Evolutionary conservation across 2,329 filamentous ascomycete species (phyloP).

Genomic region (Pseudogymnoascus sp.): DNA sequence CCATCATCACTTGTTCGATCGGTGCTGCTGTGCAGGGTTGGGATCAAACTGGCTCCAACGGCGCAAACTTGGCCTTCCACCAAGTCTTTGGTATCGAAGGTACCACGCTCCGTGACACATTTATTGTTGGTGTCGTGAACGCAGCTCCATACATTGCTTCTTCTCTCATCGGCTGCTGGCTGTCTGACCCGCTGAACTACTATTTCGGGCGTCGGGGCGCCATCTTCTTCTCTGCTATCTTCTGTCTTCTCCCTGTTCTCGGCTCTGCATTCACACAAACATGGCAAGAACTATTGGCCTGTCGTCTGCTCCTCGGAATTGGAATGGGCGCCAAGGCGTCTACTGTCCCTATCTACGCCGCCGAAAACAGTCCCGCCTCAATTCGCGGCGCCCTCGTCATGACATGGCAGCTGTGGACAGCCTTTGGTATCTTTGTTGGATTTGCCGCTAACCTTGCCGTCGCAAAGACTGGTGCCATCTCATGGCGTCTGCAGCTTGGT

Average conservation of each 20-base stretch:
- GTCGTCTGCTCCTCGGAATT: slow-evolving; percentile 66
- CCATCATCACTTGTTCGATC: slow-evolving; percentile 59
- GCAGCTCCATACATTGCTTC: slow-evolving; percentile 44
- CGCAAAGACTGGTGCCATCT: slow-evolving; percentile 42
- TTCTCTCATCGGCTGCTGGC: slow-evolving; percentile 53
- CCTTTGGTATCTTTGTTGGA: slow-evolving; percentile 54
- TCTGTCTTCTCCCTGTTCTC: slow-evolving; percentile 62
- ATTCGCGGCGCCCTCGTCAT: slow-evolving; percentile 72
- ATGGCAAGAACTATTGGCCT: slow-evolving; percentile 64
- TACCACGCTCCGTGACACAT: slow-evolving; percentile 29
- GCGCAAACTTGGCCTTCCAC: slow-evolving; percentile 35
- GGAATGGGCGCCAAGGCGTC: slow-evolving; percentile 68
- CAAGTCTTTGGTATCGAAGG: slow-evolving; percentile 43
- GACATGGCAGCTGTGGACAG: slow-evolving; percentile 70
- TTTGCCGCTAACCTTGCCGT: slow-evolving; percentile 53
- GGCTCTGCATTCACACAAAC: slow-evolving; percentile 63
- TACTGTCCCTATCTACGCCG: slow-evolving; percentile 66
- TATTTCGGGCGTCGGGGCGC: slow-evolving; percentile 58
- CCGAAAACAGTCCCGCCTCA: slow-evolving; percentile 61
- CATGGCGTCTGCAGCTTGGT: slow-evolving; percentile 56
- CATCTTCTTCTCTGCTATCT: slow-evolving; percentile 67
- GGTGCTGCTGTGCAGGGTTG: slow-evolving; percentile 51
- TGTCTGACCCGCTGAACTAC: slow-evolving; percentile 56
- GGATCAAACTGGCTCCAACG: slow-evolving; percentile 45
- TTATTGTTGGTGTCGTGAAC: slow-evolving; percentile 61